These are phyloP conservation scores for Umbelopsis sp. DNA, from an alignment of 192 early-diverging fungal genomes.

Conservation along the genomic window DNA sequence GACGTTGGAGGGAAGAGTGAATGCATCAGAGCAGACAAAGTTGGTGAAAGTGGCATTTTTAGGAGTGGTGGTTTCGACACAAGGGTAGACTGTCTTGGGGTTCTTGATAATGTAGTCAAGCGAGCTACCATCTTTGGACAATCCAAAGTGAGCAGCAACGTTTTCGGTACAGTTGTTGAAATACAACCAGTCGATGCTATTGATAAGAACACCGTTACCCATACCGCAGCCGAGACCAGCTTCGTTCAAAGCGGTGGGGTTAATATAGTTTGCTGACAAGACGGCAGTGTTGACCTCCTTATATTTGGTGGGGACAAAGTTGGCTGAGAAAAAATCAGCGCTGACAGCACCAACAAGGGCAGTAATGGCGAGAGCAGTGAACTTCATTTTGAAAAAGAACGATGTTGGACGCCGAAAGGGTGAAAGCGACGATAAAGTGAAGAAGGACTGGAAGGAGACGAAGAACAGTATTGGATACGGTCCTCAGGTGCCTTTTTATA, in stretches of 20 bases:
- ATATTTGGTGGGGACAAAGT: not conserved
- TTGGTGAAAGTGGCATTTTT: conserved; percentile 9
- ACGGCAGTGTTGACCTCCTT: not conserved
- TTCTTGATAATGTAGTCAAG: conserved; percentile 2
- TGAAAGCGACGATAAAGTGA: too few species aligned
- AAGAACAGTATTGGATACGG: too few species aligned
- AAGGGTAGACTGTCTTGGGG: not conserved
- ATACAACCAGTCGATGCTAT: conserved; percentile 10
- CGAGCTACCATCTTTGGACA: not conserved
- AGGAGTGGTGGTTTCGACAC: not conserved
- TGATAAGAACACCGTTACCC: not conserved
- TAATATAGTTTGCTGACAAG: not conserved
- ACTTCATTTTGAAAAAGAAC: conserved; percentile 3
- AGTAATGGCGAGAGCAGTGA: conserved; percentile 2
- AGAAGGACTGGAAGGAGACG: too few species aligned
- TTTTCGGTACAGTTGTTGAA: not conserved
- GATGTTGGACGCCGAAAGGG: too few species aligned
- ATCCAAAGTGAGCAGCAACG: conserved; percentile 9
- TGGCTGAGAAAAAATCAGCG: conserved; percentile 10
- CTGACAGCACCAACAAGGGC: not conserved
- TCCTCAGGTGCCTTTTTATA: too few species aligned
- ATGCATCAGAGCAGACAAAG: conserved; percentile 6
- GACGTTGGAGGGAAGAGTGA: not conserved
- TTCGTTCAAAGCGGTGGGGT: not conserved
- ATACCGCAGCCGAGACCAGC: not conserved